A percentile compares a stretch with the other conserved stretches of the same genome.
These are phyloP conservation scores for Xylariales sp. DNA, from an alignment of 2,329 filamentous ascomycete species.

Conservation along the genomic window DNA sequence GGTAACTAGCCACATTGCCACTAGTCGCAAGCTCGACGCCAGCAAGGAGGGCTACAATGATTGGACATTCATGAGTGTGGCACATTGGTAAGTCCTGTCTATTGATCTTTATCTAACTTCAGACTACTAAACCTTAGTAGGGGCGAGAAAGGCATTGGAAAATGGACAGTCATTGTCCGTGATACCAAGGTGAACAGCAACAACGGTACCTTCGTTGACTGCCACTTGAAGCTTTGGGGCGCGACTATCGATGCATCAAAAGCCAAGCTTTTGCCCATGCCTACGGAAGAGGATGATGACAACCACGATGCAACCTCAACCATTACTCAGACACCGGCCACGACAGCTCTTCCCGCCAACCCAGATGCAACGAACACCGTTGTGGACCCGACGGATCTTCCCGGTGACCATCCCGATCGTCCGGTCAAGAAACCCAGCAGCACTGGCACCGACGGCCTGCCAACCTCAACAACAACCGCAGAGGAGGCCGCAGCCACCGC, in stretches of 20 bases:
- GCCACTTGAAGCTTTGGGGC: conserved; percentile 92
- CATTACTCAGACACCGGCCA: conserved; percentile 50
- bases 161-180: conserved; percentile 86
- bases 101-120: background rate
- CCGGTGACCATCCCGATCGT: conserved; percentile 62
- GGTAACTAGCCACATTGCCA: conserved; percentile 78
- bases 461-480: conserved; percentile 23
- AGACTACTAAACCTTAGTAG: conserved; percentile 34
- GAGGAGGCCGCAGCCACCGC: conserved; percentile 29
- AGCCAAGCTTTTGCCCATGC: conserved; percentile 73
- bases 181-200: conserved; percentile 75
- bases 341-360: conserved; percentile 53
- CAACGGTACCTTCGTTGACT: conserved; percentile 78
- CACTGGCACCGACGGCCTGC: conserved; percentile 24
- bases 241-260: conserved; percentile 74
- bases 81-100: conserved; percentile 68
- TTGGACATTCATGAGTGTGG: conserved; percentile 99
- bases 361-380: conserved; percentile 40
- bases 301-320: conserved; percentile 63
- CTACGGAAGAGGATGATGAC: conserved; percentile 75
- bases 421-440: conserved; percentile 44
- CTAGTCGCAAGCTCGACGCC: conserved; percentile 65
- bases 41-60: conserved; percentile 71
- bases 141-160: conserved; percentile 84
- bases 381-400: conserved; percentile 31